phyloP scores from a whole-genome alignment of 2,329 filamentous ascomycete species.

The Alternaria sp. region DNA sequence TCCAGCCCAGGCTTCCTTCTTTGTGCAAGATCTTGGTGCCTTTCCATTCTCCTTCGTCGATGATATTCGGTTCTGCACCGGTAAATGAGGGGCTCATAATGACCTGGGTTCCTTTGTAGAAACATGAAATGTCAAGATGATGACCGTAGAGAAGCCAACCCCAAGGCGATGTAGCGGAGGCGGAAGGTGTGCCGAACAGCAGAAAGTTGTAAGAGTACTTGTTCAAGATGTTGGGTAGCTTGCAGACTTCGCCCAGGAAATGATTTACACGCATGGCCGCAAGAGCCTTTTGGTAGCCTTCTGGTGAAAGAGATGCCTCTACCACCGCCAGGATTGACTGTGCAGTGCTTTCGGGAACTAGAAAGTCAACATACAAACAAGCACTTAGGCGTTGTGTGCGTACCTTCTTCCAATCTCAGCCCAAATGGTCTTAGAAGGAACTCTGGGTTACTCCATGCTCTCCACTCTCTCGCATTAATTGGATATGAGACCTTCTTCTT shows the following conservation, averaged over 20 bases:
- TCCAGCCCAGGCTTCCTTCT: constrained; percentile 71
- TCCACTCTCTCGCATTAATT: constrained; percentile 76
- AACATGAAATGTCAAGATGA: constrained; percentile 77
- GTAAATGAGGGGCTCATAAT: constrained; percentile 79
- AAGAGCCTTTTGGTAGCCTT: constrained; percentile 76
- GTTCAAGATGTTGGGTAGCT: constrained; percentile 71
- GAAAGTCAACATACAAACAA: neutral
- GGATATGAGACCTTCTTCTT: constrained; percentile 63
- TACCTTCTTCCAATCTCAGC: constrained; percentile 71
- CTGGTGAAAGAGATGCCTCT: constrained; percentile 67
- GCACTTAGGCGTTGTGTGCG: neutral
- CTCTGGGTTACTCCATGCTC: constrained; percentile 77
- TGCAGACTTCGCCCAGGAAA: constrained; percentile 75
- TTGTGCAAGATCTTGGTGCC: constrained; percentile 72
- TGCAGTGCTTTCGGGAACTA: constrained; percentile 42
- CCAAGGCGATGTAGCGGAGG: constrained; percentile 65
- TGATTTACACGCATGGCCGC: constrained; percentile 78
- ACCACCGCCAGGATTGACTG: constrained; percentile 65
- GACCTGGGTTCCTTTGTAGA: constrained; percentile 72
- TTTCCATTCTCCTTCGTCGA: constrained; percentile 69
- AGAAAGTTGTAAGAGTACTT: constrained; percentile 80
- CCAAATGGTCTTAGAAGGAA: constrained; percentile 75
- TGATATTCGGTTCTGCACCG: constrained; percentile 79
- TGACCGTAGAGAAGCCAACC: constrained; percentile 81
- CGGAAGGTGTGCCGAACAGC: constrained; percentile 71